These are phyloP conservation scores for Clonostachys sp. DNA, from an alignment of 2,329 filamentous ascomycete genomes.

Conservation along the genomic window DNA sequence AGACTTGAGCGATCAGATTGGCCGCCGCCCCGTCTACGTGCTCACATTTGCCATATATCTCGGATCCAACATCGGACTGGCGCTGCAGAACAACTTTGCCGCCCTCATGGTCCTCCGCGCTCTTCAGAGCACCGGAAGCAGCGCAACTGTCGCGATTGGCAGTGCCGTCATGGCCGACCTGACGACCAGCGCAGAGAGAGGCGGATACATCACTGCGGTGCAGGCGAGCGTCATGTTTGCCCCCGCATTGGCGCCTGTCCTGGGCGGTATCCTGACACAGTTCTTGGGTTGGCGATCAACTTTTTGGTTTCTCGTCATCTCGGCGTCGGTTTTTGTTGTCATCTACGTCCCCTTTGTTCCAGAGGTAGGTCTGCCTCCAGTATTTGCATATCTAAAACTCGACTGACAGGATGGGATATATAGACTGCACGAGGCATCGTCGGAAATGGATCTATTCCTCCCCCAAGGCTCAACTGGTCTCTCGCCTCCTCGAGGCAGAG, in stretches of 20 bases:
- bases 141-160: constrained; percentile 47
- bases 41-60: constrained; percentile 39
- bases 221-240: constrained; percentile 64
- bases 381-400: no score
- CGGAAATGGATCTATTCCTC: constrained; percentile 35
- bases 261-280: constrained; percentile 69
- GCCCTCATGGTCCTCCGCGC: constrained; percentile 42
- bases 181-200: constrained; percentile 50
- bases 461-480: constrained; percentile 11
- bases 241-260: constrained; percentile 69
- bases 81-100: constrained; percentile 32
- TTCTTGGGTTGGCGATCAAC: constrained; percentile 70
- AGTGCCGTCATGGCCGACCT: constrained; percentile 53
- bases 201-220: constrained; percentile 44
- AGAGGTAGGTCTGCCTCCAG: constrained; percentile 7
- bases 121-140: constrained; percentile 46
- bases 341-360: constrained; percentile 32
- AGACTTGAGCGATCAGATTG: constrained; percentile 41
- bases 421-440: constrained; percentile 28
- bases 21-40: constrained; percentile 42
- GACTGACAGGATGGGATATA: neutral
- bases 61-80: constrained; percentile 38
- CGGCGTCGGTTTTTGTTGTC: constrained; percentile 28
- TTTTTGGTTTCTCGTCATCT: constrained; percentile 73
- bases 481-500: neutral